Evolutionary conservation across 2,329 filamentous ascomycete species (phyloP).

Genomic region (Penicillium thymicola): DNA sequence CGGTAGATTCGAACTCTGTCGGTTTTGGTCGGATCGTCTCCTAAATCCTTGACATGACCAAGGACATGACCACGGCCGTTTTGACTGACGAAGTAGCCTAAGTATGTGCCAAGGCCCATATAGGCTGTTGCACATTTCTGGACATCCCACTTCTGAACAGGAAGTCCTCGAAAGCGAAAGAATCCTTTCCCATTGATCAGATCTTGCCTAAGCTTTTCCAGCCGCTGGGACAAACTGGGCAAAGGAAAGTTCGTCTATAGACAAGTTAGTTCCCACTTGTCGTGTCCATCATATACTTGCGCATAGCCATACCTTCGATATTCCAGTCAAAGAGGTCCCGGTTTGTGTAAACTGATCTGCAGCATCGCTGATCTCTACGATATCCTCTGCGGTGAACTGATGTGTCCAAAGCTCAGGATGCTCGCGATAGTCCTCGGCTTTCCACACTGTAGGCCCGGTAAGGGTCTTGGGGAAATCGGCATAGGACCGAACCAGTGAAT

Average conservation of each 20-base stretch:
- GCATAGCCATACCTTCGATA: slow-evolving; percentile 50
- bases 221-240: slow-evolving; percentile 52
- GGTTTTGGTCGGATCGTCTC: slow-evolving; percentile 73
- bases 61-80: slow-evolving; percentile 79
- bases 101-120: slow-evolving; percentile 77
- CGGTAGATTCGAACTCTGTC: slow-evolving; percentile 84
- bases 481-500: slow-evolving; percentile 61
- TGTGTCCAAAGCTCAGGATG: slow-evolving; percentile 68
- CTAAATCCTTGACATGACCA: slow-evolving; percentile 81
- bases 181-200: slow-evolving; percentile 81
- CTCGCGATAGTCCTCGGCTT: slow-evolving; percentile 58
- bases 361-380: slow-evolving; percentile 61
- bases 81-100: slow-evolving; percentile 81
- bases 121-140: slow-evolving; percentile 77
- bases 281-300: too few species aligned
- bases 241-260: slow-evolving; percentile 56
- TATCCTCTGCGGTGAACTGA: slow-evolving; percentile 61
- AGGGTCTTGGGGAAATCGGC: slow-evolving; percentile 66
- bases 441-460: slow-evolving; percentile 68
- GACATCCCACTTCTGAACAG: slow-evolving; percentile 67
- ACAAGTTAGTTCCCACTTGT: background rate
- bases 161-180: slow-evolving; percentile 79
- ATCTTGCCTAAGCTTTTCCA: slow-evolving; percentile 57
- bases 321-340: slow-evolving; percentile 64
- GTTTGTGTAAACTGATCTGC: slow-evolving; percentile 65